These are phyloP conservation scores for Arxiozyma slooffiae DNA, from an alignment of 1,139 yeast species.

Conservation along the genomic window DNA sequence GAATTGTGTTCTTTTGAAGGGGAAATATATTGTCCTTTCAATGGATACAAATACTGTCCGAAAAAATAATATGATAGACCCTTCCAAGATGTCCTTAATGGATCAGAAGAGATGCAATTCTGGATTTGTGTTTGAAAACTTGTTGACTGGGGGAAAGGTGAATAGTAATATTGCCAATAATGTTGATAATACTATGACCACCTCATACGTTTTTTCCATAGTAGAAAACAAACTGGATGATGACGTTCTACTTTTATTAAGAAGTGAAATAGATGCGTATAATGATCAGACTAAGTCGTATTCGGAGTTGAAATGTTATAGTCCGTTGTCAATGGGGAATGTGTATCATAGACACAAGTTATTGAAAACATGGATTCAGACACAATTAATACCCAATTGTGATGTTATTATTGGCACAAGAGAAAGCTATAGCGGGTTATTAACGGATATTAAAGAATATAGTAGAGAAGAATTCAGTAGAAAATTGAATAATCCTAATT, in stretches of 20 bases:
- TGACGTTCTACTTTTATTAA: constrained; percentile 17
- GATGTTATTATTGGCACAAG: constrained; percentile 26
- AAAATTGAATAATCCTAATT: constrained; percentile 13
- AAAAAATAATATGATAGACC: not conserved
- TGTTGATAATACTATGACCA: not conserved
- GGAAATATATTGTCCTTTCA: constrained; percentile 17
- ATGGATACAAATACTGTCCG: not conserved
- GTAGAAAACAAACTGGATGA: constrained; percentile 19
- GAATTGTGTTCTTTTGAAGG: constrained; percentile 12
- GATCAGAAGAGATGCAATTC: constrained; percentile 12
- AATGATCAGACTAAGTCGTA: constrained; percentile 14
- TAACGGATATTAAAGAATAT: constrained; percentile 19
- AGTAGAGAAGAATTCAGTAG: constrained; percentile 14
- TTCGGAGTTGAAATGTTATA: constrained; percentile 28
- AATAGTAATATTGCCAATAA: constrained; percentile 3
- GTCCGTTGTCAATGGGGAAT: constrained; percentile 16
- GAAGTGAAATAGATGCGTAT: constrained; percentile 29
- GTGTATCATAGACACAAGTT: constrained; percentile 23
- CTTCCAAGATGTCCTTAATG: constrained; percentile 8
- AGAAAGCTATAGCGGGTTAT: constrained; percentile 18
- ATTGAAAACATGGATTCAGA: constrained; percentile 29
- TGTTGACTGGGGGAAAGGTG: constrained; percentile 9
- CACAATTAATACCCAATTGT: constrained; percentile 21
- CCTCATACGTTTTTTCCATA: constrained; percentile 17
- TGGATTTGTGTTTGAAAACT: constrained; percentile 28